Evolutionary conservation across 768 basidiomycete genomes (phyloP).

Genomic region (Cystobasidium onofrii): DNA sequence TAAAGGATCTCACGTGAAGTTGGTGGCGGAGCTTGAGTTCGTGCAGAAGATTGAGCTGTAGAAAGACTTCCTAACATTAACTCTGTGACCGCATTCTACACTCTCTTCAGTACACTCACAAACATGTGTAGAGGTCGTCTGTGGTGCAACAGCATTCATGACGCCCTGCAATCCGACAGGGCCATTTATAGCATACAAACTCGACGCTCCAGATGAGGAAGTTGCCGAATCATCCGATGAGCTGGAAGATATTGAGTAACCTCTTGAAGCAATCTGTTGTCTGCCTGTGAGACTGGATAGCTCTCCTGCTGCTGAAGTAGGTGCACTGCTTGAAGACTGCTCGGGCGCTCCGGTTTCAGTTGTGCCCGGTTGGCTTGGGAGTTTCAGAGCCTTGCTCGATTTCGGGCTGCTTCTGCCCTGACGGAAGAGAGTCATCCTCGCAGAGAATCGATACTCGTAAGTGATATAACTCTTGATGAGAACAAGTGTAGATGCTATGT

Average conservation of each 20-base stretch:
- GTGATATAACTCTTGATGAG: no score
- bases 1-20: neutral
- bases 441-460: neutral
- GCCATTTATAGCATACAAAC: neutral
- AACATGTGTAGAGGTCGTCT: no score
- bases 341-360: neutral
- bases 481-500: no score
- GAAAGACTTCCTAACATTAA: no score
- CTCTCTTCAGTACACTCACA: no score
- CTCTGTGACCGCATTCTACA: no score
- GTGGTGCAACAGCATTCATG: neutral
- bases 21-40: neutral
- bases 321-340: neutral
- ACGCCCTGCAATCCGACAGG: neutral
- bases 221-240: neutral
- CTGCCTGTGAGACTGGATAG: neutral
- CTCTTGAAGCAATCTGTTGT: neutral
- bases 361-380: neutral
- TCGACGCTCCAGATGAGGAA: neutral
- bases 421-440: neutral
- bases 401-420: neutral
- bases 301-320: neutral
- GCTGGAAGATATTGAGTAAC: neutral
- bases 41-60: neutral
- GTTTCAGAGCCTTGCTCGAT: neutral